These are phyloP conservation scores for Ballota nigra DNA, from an alignment of 257 asterid species.

Conservation along the genomic window DNA sequence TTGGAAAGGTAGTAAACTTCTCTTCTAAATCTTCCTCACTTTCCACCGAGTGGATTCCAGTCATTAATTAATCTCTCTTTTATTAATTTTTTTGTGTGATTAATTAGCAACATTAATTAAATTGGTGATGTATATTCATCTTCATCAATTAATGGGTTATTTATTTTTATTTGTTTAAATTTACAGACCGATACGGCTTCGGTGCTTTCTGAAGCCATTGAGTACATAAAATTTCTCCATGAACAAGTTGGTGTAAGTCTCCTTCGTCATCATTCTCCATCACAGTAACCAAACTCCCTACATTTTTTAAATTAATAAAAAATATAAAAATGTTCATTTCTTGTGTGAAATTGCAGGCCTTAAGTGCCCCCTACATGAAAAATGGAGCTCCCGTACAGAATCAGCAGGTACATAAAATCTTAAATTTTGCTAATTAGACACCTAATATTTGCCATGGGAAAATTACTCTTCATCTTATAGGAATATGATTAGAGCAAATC, in stretches of 20 bases:
- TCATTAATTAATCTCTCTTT: neutral
- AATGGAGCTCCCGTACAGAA: constrained; percentile 69
- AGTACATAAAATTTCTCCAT: constrained; percentile 81
- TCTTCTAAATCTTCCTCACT: constrained; percentile 30
- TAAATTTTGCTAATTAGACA: neutral
- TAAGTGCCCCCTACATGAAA: constrained; percentile 81
- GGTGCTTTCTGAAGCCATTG: constrained; percentile 88
- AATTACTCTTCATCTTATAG: no score
- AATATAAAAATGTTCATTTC: neutral
- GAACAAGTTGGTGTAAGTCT: constrained; percentile 83
- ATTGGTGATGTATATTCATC: neutral
- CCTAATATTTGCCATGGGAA: neutral
- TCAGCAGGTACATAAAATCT: constrained; percentile 53
- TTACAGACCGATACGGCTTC: constrained; percentile 96
- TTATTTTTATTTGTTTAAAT: neutral
- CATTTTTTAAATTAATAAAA: no score
- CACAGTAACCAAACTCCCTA: neutral
- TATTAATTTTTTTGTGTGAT: neutral
- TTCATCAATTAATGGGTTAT: neutral
- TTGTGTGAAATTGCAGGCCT: constrained; percentile 39
- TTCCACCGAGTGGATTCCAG: constrained; percentile 27
- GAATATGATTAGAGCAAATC: no score
- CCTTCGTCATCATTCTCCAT: neutral
- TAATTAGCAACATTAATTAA: neutral
- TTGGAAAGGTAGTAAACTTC: constrained; percentile 69